Evolutionary conservation across 2,329 filamentous ascomycete genomes (phyloP), one percentile per base, ranked within the genome.

Genomic region (Fusarium scirpi): DNA sequence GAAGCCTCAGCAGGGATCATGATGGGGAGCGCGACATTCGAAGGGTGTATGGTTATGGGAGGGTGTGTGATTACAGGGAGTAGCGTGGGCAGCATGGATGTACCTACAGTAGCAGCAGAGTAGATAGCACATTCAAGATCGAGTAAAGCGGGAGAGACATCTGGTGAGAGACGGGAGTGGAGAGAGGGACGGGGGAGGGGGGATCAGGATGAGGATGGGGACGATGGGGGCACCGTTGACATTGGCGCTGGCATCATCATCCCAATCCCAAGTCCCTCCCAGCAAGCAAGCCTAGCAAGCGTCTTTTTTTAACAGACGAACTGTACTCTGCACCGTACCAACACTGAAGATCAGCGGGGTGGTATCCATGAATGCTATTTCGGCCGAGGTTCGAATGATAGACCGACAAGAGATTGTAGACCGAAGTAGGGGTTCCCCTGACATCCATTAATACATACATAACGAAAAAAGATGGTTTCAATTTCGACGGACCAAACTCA

Each of bases 311-410:
- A 20, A 41, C 49, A 41, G 49, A 38, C 32, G 62, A 55, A 34
- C 18, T 46, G 47, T 46, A 71, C 20, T 45, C 32, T 58, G 62
- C 44, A 34, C 18, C 54, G 47, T 51, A 71, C 20, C 54, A 40
- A 70, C 57, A 62, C 63, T 66, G 70, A 74, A 68, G 72, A 74
- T 74, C 72, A 70, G 70, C 70, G 72, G 72, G 70, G 72, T 38
- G 65, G 70, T 40, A 55, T 46, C 60, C 60, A 62, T 63, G 58
- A 38, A 53, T 48, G 27, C 57, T 20, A 63, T 63, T 72, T 74
- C 72, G 72, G 71, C 70, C 72, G 72, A 74, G 72, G 72, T 63
- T 63, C 34, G 34, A 65, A 62, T 30, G 34, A 52, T 51, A 55
- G 34, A 57, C 48, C 43, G 38, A 58, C 47, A 60, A 38, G 41